These are phyloP conservation scores for Colletotrichum tofieldiae DNA, from an alignment of 2,329 filamentous ascomycete genomes.

Conservation along the genomic window DNA sequence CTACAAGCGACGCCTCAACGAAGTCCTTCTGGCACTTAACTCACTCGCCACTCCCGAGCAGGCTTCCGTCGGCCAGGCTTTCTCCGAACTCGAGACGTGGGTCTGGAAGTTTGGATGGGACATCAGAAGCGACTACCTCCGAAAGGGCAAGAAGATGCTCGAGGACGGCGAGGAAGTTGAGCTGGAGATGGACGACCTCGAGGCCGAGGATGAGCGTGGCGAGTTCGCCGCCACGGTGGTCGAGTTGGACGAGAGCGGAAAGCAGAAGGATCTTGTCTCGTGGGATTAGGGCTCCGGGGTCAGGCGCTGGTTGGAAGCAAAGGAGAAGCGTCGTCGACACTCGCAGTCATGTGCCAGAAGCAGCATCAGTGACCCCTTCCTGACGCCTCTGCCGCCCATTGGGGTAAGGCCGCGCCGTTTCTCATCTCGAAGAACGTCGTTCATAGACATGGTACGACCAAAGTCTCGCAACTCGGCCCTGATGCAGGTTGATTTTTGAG, in stretches of 20 bases:
- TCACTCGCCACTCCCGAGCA: constrained; percentile 56
- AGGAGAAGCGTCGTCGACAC: constrained; percentile 28
- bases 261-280: constrained; percentile 66
- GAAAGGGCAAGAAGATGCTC: constrained; percentile 64
- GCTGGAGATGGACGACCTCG: constrained; percentile 64
- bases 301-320: constrained; percentile 42
- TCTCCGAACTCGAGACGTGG: constrained; percentile 65
- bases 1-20: constrained; percentile 70
- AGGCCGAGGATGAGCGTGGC: constrained; percentile 69
- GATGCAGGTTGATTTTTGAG: constrained; percentile 39
- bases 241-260: constrained; percentile 67
- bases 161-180: constrained; percentile 68
- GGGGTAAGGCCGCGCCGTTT: constrained; percentile 33
- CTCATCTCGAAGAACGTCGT: constrained; percentile 36
- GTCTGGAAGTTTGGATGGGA: constrained; percentile 70
- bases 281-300: constrained; percentile 53
- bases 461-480: constrained; percentile 31
- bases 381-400: constrained; percentile 28
- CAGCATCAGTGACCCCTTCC: not conserved
- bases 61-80: constrained; percentile 62
- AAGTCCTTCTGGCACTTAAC: constrained; percentile 58
- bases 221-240: constrained; percentile 70
- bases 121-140: constrained; percentile 64
- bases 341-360: constrained; percentile 23
- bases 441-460: constrained; percentile 33